A percentile compares a stretch with the other conserved stretches of the same genome.
phyloP scores from a whole-genome alignment of 768 basidiomycete genomes.

The Leccinum truebloodii region DNA sequence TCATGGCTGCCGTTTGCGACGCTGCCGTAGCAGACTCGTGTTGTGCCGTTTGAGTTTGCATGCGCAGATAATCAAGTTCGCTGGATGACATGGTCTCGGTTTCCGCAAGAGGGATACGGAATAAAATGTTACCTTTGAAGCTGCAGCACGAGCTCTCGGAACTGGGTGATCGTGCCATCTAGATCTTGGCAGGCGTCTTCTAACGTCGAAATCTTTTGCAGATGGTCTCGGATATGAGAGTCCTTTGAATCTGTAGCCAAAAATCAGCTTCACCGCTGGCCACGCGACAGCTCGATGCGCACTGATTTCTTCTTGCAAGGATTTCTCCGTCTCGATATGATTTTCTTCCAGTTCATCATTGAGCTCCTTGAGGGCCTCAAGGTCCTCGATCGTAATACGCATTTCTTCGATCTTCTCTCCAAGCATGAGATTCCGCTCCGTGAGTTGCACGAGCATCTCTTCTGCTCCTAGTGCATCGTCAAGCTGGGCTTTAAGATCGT shows the following conservation, averaged over 20 bases:
- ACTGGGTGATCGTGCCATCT: slow-evolving; percentile 86
- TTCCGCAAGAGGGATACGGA: slow-evolving; percentile 5
- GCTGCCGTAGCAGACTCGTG: slow-evolving; percentile 80
- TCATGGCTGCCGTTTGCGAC: slow-evolving; percentile 88
- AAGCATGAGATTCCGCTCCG: slow-evolving; percentile 89
- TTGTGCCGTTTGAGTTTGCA: slow-evolving; percentile 84
- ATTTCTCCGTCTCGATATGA: slow-evolving; percentile 91
- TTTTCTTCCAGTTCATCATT: slow-evolving; percentile 98
- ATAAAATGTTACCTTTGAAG: slow-evolving; percentile 64
- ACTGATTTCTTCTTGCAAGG: slow-evolving; percentile 89
- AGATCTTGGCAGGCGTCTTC: slow-evolving; percentile 84
- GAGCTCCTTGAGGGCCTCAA: slow-evolving; percentile 93
- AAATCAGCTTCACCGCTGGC: neutral
- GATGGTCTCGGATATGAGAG: slow-evolving; percentile 63
- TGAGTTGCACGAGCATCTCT: slow-evolving; percentile 94
- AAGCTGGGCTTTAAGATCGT: slow-evolving; percentile 90
- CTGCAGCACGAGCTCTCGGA: slow-evolving; percentile 86
- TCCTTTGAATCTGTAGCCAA: slow-evolving; percentile 67
- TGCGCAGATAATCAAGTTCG: slow-evolving; percentile 81
- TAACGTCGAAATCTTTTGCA: slow-evolving; percentile 60
- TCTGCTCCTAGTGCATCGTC: slow-evolving; percentile 96
- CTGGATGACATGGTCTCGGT: slow-evolving; percentile 40
- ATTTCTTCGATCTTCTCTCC: slow-evolving; percentile 99
- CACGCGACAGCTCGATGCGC: slow-evolving; percentile 19
- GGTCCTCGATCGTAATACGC: slow-evolving; percentile 93